Conservation (phyloP, 2,329 filamentous ascomycete species). For the Microdochium bolleyi region DNA sequence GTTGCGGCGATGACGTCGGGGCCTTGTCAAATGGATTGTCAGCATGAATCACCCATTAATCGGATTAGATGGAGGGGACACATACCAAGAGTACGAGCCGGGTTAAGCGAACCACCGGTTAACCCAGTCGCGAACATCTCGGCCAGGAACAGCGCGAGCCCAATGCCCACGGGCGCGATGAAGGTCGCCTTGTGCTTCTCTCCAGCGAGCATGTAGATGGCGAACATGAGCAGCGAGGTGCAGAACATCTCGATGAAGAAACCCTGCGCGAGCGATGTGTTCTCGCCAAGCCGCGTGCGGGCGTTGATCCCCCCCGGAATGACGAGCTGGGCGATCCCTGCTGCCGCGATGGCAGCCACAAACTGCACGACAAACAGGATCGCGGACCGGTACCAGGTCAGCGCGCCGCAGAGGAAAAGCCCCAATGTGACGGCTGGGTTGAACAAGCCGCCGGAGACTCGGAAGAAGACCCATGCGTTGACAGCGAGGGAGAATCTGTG, state of each 20-base stretch:
- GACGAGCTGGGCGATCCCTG: slow-evolving; percentile 38
- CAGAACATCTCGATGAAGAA: slow-evolving; percentile 56
- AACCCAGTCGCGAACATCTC: slow-evolving; percentile 24
- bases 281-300: slow-evolving; percentile 2
- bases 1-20: neutral
- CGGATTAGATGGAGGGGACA: neutral
- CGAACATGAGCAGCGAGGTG: slow-evolving; percentile 49
- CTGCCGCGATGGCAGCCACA: slow-evolving; percentile 44
- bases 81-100: slow-evolving; percentile 30
- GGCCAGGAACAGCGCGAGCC: slow-evolving; percentile 53
- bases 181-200: slow-evolving; percentile 62
- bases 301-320: slow-evolving; percentile 37
- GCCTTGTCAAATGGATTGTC: neutral
- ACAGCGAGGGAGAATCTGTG: slow-evolving; percentile 34
- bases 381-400: slow-evolving; percentile 34
- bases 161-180: slow-evolving; percentile 59
- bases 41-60: neutral
- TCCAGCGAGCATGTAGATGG: slow-evolving; percentile 56
- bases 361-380: slow-evolving; percentile 44
- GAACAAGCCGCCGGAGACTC: slow-evolving; percentile 34
- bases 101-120: slow-evolving; percentile 33
- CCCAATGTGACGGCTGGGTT: slow-evolving; percentile 38
- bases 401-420: slow-evolving; percentile 38
- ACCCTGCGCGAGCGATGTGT: slow-evolving; percentile 30
- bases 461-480: slow-evolving; percentile 41